phyloP scores from a whole-genome alignment of 2,329 filamentous ascomycete genomes.

The Trichophaea hybrida region DNA sequence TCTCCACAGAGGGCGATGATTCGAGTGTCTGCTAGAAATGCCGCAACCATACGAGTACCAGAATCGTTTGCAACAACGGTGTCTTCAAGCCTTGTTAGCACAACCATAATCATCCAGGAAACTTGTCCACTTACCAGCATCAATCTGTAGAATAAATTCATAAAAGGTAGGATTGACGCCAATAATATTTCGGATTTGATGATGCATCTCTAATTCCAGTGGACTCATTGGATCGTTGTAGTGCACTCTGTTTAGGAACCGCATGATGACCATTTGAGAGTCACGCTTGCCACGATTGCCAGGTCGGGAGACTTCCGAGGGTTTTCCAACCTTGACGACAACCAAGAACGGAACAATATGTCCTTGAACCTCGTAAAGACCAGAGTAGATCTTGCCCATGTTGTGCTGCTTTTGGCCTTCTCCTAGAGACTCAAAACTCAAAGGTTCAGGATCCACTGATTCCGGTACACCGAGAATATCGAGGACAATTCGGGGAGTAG shows the following conservation, averaged over 20 bases:
- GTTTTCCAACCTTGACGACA: slow-evolving; percentile 85
- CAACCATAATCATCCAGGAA: background rate
- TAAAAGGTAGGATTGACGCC: slow-evolving; percentile 98
- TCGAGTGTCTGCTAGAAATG: slow-evolving; percentile 81
- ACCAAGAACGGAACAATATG: slow-evolving; percentile 97
- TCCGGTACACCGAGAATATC: slow-evolving; percentile 94
- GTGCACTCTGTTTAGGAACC: slow-evolving; percentile 96
- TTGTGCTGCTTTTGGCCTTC: slow-evolving; percentile 97
- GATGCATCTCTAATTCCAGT: slow-evolving; percentile 93
- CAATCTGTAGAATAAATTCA: slow-evolving; percentile 90
- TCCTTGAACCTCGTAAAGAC: slow-evolving; percentile 91
- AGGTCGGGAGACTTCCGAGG: slow-evolving; percentile 57
- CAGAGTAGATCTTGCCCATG: slow-evolving; percentile 98
- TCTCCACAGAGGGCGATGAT: slow-evolving; percentile 93
- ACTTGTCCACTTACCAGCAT: slow-evolving; percentile 41
- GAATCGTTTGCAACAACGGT: slow-evolving; percentile 84
- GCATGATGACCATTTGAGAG: slow-evolving; percentile 96
- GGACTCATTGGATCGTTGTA: slow-evolving; percentile 95
- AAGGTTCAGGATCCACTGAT: slow-evolving; percentile 80
- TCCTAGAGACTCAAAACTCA: slow-evolving; percentile 92
- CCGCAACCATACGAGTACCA: slow-evolving; percentile 77
- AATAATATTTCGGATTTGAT: slow-evolving; percentile 97
- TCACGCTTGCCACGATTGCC: slow-evolving; percentile 99
- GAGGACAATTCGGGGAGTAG: slow-evolving; percentile 86
- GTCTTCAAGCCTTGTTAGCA: slow-evolving; percentile 37